phyloP scores from a whole-genome alignment of 306 rosid species.

The Trichosanthes cucumerina region DNA sequence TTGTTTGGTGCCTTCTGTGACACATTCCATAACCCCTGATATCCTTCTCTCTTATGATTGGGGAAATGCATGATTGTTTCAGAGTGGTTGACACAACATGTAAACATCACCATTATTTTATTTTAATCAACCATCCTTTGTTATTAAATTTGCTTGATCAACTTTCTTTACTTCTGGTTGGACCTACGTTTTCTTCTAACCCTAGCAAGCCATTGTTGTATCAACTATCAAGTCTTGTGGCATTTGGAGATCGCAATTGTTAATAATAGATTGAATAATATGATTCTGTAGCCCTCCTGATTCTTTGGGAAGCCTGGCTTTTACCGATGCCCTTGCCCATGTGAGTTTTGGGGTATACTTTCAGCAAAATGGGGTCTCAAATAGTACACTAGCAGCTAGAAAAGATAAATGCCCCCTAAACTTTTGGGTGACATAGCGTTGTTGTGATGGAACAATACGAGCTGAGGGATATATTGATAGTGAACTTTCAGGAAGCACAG shows the following conservation, averaged over 20 bases:
- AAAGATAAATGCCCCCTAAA: not conserved
- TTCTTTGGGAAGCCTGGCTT: not conserved
- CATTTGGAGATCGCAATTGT: not conserved
- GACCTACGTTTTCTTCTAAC: not conserved
- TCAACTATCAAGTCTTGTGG: not conserved
- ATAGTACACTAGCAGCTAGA: not conserved
- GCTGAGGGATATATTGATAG: conserved; percentile 2
- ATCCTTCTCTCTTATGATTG: not conserved
- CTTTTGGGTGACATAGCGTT: not conserved
- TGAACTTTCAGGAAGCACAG: conserved; percentile 6
- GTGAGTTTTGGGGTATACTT: conserved; percentile 1
- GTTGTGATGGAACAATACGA: not conserved
- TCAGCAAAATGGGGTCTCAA: conserved; percentile 8
- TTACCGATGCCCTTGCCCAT: not conserved
- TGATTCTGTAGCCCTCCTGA: not conserved
- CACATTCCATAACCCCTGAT: conserved; percentile 6
- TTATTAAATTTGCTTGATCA: not conserved
- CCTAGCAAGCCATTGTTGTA: not conserved
- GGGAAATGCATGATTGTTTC: not conserved
- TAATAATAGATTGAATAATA: not conserved
- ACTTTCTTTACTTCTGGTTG: not conserved
- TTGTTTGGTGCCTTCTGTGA: conserved; percentile 8
- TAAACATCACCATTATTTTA: not conserved
- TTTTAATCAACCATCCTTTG: not conserved
- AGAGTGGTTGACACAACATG: conserved; percentile 5